Evolutionary conservation across 371 early-diverging fungal species (phyloP).

Genomic region (Blastocladiella emersonii): DNA sequence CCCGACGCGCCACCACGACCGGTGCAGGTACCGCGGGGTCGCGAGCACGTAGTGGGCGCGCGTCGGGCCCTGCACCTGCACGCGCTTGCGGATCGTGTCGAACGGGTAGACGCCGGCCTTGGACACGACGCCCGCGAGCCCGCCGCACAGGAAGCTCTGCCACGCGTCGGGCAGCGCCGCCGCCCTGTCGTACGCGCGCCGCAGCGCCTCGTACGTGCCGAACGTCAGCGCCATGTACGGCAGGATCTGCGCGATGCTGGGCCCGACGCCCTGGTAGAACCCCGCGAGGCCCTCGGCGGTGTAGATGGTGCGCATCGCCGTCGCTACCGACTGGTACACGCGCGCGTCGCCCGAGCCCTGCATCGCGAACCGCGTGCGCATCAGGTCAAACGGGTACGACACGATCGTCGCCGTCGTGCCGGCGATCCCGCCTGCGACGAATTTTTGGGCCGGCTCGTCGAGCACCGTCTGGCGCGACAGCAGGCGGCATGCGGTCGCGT

Average conservation of each 20-base stretch:
- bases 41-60: conserved; percentile 29
- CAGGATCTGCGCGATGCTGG: conserved; percentile 72
- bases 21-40: conserved; percentile 12
- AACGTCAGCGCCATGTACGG: conserved; percentile 87
- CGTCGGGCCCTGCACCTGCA: conserved; percentile 63
- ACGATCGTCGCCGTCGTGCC: conserved; percentile 60
- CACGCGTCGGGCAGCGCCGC: conserved; percentile 8
- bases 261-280: conserved; percentile 73
- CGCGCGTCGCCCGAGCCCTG: conserved; percentile 36
- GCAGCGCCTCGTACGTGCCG: conserved; percentile 49
- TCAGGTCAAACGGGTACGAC: conserved; percentile 86
- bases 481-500: conserved; percentile 32
- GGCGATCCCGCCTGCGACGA: conserved; percentile 53
- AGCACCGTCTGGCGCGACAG: conserved; percentile 8
- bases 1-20: conserved; percentile 21
- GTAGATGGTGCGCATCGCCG: conserved; percentile 48
- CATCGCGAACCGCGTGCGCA: conserved; percentile 79
- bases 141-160: conserved; percentile 65
- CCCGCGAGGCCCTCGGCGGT: conserved; percentile 59
- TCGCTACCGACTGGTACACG: conserved; percentile 45
- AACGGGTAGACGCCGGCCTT: conserved; percentile 83
- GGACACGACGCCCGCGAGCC: conserved; percentile 59
- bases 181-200: conserved; percentile 12
- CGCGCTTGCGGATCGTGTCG: conserved; percentile 66
- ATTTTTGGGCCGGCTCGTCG: conserved; percentile 25